Conservation (phyloP, 129 eudicot species). For the Flaveria brownii region DNA sequence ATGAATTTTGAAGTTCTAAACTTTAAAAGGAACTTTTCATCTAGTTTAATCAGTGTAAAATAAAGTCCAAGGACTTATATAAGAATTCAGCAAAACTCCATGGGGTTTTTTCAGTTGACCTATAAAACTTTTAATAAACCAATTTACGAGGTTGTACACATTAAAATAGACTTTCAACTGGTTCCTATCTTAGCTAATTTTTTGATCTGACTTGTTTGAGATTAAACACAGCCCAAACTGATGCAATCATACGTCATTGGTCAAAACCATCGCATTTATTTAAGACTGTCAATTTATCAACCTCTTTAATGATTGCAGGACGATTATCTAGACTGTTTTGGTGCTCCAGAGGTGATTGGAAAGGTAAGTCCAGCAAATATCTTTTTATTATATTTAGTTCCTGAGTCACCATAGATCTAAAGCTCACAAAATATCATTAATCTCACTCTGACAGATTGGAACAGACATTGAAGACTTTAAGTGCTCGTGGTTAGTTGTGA, state of each 20-base stretch:
- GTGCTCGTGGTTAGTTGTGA: constrained; percentile 93
- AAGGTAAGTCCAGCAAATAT: constrained; percentile 47
- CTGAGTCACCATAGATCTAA: not conserved
- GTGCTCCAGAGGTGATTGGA: constrained; percentile 81
- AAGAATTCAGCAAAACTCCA: not conserved
- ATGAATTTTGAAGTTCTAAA: not conserved
- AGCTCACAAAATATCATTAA: constrained; percentile 18
- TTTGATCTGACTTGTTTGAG: not conserved
- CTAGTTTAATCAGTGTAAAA: not conserved
- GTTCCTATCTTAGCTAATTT: not conserved
- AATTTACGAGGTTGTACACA: not conserved
- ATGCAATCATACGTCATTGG: not conserved
- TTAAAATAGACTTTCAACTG: not conserved
- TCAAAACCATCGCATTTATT: not conserved
- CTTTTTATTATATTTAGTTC: constrained; percentile 4
- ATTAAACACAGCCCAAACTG: not conserved
- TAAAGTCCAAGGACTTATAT: not conserved
- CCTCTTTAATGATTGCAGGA: constrained; percentile 48
- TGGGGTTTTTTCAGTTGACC: not conserved
- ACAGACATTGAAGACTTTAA: constrained; percentile 88
- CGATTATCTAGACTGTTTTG: constrained; percentile 85
- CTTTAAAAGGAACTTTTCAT: not conserved
- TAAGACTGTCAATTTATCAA: constrained; percentile 9
- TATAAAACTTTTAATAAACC: not conserved
- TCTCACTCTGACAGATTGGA: constrained; percentile 57